Conservation (phyloP, 371 early-diverging fungal genomes). For the Mucor circinelloides region DNA sequence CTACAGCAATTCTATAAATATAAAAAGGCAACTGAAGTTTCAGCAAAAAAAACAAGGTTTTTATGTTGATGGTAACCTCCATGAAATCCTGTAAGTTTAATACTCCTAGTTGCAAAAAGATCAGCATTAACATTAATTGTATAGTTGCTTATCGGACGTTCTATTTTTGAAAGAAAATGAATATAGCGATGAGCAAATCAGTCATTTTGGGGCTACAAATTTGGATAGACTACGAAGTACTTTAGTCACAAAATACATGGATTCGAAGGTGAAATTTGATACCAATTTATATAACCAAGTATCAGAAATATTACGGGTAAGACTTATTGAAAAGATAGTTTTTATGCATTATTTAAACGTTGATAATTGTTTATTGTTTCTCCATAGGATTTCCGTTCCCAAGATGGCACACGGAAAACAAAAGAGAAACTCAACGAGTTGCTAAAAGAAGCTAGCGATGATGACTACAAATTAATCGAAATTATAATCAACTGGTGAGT, state of each 20-base stretch:
- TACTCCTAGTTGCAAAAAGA: constrained; percentile 13
- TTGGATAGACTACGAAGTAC: constrained; percentile 7
- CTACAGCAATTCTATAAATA: constrained; percentile 5
- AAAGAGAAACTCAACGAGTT: constrained; percentile 18
- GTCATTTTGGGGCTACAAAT: constrained; percentile 15
- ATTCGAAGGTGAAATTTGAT: constrained; percentile 22
- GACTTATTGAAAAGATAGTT: constrained; percentile 16
- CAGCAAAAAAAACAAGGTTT: constrained; percentile 12
- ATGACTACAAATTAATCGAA: constrained; percentile 18
- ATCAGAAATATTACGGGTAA: constrained; percentile 22
- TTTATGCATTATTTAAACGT: constrained; percentile 13
- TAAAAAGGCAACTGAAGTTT: constrained; percentile 9
- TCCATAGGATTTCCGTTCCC: constrained; percentile 18
- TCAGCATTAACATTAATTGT: constrained; percentile 13
- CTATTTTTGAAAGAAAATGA: constrained; percentile 28
- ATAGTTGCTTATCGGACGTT: constrained; percentile 20
- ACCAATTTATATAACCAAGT: constrained; percentile 21
- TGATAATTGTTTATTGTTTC: constrained; percentile 19
- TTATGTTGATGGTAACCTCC: constrained; percentile 7
- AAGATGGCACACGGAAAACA: constrained; percentile 12
- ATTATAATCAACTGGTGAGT: constrained; percentile 22
- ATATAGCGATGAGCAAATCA: constrained; percentile 19
- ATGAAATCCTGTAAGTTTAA: constrained; percentile 11
- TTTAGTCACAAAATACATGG: constrained; percentile 5
- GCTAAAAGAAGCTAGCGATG: constrained; percentile 7